Percentiles rank a stretch among this genome's conserved stretches.
Conservation (phyloP, 768 basidiomycete species). For the Serendipita indica region DNA sequence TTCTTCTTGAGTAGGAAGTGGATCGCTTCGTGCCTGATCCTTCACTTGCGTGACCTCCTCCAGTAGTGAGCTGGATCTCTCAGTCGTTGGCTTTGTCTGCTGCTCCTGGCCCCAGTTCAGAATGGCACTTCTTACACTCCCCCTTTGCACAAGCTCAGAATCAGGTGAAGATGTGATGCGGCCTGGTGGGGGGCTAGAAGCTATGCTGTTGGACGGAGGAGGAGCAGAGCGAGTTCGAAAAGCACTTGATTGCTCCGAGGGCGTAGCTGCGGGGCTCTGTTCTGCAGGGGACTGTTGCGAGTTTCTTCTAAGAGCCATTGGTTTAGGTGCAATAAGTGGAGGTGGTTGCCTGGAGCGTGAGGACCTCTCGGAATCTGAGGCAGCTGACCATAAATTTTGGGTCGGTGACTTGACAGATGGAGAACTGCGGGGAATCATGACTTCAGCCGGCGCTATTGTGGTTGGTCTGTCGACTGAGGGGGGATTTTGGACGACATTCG, state of each 20-base stretch:
- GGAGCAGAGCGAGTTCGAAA: too few relatives aligned
- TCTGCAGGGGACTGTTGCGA: constrained; percentile 2
- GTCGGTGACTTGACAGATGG: neutral
- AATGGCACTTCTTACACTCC: neutral
- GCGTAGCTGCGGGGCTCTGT: too few relatives aligned
- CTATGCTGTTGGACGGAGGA: too few relatives aligned
- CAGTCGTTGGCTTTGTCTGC: neutral
- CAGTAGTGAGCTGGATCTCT: neutral
- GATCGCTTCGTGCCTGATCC: neutral
- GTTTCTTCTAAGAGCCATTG: neutral
- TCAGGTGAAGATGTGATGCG: too few relatives aligned
- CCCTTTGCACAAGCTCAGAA: neutral
- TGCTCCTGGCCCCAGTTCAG: neutral
- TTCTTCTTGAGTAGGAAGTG: neutral
- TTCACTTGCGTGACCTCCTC: neutral
- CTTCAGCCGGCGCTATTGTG: too few relatives aligned
- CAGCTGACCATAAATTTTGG: too few relatives aligned
- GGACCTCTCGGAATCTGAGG: too few relatives aligned
- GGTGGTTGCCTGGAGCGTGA: neutral
- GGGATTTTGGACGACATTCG: too few relatives aligned
- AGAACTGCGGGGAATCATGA: too few relatives aligned
- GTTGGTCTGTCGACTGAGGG: too few relatives aligned
- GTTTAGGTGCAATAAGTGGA: neutral
- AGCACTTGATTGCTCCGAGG: too few relatives aligned
- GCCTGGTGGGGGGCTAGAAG: neutral